Evolutionary conservation across 768 basidiomycete species (phyloP).

Genomic region (Suillus occidentalis): DNA sequence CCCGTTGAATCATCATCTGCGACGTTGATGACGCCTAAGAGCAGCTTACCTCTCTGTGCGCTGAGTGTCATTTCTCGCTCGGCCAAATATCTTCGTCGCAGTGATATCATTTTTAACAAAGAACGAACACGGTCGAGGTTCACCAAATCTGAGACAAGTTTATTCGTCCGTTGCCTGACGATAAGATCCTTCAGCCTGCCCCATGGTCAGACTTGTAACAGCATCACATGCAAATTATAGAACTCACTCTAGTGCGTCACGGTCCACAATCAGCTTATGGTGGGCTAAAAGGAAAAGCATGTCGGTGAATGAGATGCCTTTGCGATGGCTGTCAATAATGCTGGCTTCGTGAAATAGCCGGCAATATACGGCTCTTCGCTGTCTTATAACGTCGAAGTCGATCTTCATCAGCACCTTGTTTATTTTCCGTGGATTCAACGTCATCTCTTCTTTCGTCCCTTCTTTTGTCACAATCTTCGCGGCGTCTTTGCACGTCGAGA

Average conservation of each 20-base stretch:
- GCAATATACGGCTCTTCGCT: slow-evolving; percentile 68
- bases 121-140: slow-evolving; percentile 85
- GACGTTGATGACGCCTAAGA: not conserved
- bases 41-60: slow-evolving; percentile 41
- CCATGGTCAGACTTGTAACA: slow-evolving; percentile 5
- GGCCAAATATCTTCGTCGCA: slow-evolving; percentile 66
- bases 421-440: slow-evolving; percentile 63
- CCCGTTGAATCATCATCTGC: slow-evolving; percentile 10
- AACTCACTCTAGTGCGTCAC: slow-evolving; percentile 83
- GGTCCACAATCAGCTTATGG: slow-evolving; percentile 88
- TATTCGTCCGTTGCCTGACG: slow-evolving; percentile 70
- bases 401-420: slow-evolving; percentile 58
- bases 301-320: slow-evolving; percentile 87
- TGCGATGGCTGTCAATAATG: slow-evolving; percentile 65
- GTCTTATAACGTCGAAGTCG: slow-evolving; percentile 61
- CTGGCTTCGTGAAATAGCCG: slow-evolving; percentile 86
- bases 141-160: slow-evolving; percentile 79
- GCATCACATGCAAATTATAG: not conserved
- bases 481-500: slow-evolving; percentile 45
- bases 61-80: slow-evolving; percentile 44
- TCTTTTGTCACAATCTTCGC: slow-evolving; percentile 33
- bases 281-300: slow-evolving; percentile 89
- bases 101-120: slow-evolving; percentile 71
- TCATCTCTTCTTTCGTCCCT: slow-evolving; percentile 18
- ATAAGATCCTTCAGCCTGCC: slow-evolving; percentile 80